phyloP scores from a whole-genome alignment of 805 yeast species.

The Nakazawaea peltata region DNA sequence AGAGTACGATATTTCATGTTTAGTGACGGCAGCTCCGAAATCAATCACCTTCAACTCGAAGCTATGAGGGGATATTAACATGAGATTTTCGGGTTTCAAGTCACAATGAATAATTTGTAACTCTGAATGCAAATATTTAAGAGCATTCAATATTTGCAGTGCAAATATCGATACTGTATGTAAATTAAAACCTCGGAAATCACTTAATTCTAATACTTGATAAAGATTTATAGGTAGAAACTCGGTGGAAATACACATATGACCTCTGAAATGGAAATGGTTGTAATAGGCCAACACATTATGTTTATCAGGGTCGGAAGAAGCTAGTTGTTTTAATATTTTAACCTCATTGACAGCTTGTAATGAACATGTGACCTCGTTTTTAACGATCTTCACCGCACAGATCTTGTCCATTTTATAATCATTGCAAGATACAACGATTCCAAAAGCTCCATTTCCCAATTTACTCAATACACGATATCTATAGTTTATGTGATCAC shows the following conservation, averaged over 20 bases:
- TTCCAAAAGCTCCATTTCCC: constrained; percentile 82
- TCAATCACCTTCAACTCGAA: constrained; percentile 65
- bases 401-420: constrained; percentile 48
- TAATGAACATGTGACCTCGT: constrained; percentile 62
- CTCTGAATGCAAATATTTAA: constrained; percentile 47
- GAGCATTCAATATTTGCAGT: constrained; percentile 47
- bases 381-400: constrained; percentile 75
- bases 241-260: constrained; percentile 76
- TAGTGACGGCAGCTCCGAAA: constrained; percentile 61
- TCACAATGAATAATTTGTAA: constrained; percentile 69
- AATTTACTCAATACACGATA: constrained; percentile 52
- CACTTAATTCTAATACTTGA: constrained; percentile 43
- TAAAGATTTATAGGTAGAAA: constrained; percentile 58
- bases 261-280: constrained; percentile 75
- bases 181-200: constrained; percentile 41
- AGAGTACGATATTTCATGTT: constrained; percentile 35
- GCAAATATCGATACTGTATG: constrained; percentile 36
- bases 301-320: constrained; percentile 16
- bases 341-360: constrained; percentile 77
- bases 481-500: constrained; percentile 73
- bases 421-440: constrained; percentile 63
- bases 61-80: constrained; percentile 37
- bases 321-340: constrained; percentile 42
- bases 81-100: constrained; percentile 77
- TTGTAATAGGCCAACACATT: constrained; percentile 49